These are phyloP conservation scores for Leccinellum rugosiceps DNA, from an alignment of 768 basidiomycete species.

Conservation along the genomic window DNA sequence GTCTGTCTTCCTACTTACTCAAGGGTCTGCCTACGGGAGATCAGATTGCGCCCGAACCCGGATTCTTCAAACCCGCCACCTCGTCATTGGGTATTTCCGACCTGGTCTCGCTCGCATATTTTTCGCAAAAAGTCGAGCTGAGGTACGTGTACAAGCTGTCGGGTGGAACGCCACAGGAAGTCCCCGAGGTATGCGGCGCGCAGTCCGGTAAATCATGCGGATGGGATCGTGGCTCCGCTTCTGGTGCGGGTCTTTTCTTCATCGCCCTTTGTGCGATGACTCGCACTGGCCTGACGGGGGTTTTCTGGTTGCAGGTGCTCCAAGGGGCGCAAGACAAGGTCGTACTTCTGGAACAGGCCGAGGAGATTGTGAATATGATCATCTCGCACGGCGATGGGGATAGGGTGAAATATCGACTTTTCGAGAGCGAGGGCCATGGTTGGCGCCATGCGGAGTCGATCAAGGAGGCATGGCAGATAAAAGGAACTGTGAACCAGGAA, in stretches of 20 bases:
- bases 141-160: conserved; percentile 57
- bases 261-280: not conserved
- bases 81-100: conserved; percentile 71
- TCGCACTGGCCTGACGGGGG: not conserved
- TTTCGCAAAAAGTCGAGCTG: conserved; percentile 73
- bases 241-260: conserved; percentile 41
- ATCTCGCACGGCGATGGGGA: conserved; percentile 14
- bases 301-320: conserved; percentile 45
- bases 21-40: no score
- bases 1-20: no score
- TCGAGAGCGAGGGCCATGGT: conserved; percentile 45
- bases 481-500: not conserved
- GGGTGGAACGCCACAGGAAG: conserved; percentile 51
- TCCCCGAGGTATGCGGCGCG: conserved; percentile 58
- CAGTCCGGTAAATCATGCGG: conserved; percentile 61
- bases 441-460: conserved; percentile 36
- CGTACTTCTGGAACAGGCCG: conserved; percentile 65
- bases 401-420: conserved; percentile 36
- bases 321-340: conserved; percentile 63
- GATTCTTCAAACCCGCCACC: conserved; percentile 56
- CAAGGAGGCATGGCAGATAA: no score
- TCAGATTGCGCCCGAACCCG: conserved; percentile 38
- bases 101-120: conserved; percentile 49
- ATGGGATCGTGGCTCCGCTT: conserved; percentile 59
- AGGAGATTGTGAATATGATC: conserved; percentile 29